Conservation (phyloP, 805 yeast species). For the Kodamaea kakaduensis region DNA sequence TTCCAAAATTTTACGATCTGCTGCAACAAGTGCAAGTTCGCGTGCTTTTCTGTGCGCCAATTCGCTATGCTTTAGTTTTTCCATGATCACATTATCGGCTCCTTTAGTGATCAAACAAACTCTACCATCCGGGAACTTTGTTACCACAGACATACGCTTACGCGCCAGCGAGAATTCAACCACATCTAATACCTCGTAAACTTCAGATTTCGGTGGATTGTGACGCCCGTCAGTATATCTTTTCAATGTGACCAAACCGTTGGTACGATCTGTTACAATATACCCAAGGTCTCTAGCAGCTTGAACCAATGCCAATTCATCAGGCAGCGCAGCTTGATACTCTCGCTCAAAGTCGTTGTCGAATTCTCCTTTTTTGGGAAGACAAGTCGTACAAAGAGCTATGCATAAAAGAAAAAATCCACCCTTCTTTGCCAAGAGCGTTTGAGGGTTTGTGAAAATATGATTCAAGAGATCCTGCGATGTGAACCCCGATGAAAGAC, state of each 20-base stretch:
- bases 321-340: conserved; percentile 95
- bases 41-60: conserved; percentile 60
- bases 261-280: conserved; percentile 69
- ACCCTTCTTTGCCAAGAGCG: conserved; percentile 66
- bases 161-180: conserved; percentile 85
- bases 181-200: conserved; percentile 70
- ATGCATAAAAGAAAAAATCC: conserved; percentile 75
- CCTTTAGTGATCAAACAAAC: conserved; percentile 87
- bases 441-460: conserved; percentile 67
- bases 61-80: conserved; percentile 55
- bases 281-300: conserved; percentile 96
- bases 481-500: background rate
- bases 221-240: conserved; percentile 83
- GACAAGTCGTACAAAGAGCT: conserved; percentile 86
- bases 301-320: conserved; percentile 86
- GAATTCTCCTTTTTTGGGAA: conserved; percentile 53
- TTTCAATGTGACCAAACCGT: conserved; percentile 58
- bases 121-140: conserved; percentile 69
- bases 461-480: conserved; percentile 39
- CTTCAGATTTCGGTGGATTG: conserved; percentile 56
- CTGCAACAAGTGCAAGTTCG: conserved; percentile 57
- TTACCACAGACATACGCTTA: conserved; percentile 91
- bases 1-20: conserved; percentile 67
- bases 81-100: conserved; percentile 87
- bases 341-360: conserved; percentile 44